Evolutionary conservation across 2,329 filamentous ascomycete genomes (phyloP), one percentile per base, ranked within the genome.

Genomic region (Xylariales sp.): DNA sequence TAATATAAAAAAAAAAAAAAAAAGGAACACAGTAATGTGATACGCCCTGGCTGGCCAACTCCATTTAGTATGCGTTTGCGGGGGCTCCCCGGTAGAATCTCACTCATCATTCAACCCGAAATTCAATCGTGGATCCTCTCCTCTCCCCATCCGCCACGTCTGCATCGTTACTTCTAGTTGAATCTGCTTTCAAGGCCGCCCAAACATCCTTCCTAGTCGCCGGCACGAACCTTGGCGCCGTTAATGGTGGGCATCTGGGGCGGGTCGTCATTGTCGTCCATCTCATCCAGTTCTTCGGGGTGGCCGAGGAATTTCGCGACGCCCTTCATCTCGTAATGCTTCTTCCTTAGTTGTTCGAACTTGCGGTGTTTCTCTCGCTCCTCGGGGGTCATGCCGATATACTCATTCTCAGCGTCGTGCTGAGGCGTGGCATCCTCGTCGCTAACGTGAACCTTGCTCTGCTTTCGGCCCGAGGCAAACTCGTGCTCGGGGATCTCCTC

Each of bases 301-400:
- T 93, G 91, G 14, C 93, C 94, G 72, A 99, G 87, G 61, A 98
- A 82, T 76, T 90, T 88, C 76, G 96, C 97, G 66, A 97, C 94
- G 77, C 96, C 92, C 82, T 89, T 93, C 96, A 99, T 99, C 85
- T 99, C 96, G 81, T 99, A 99, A 81, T 99, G 96, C 84, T 90
- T 95, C 89, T 96, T 97, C 77, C 96, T 89, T 84, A 93, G 86
- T 82, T 93, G 86, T 83, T 97, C 94, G 79, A 99, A 99, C 78
- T 92, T 89, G 77, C 87, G 89, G 81, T 99, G 96, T 85, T 98
- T 97, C 83, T 96, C 93, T 69, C 85, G 85, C 78, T 97, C 94
- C 79, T 97, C 93, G 49, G 86, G 81, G 65, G 83, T 88, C 76
- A 90, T 79, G 43, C 86, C 86, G 28, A 82, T 78, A 75, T 83